Percentiles rank a stretch among this genome's conserved stretches.
Evolutionary conservation across 2,329 filamentous ascomycete genomes (phyloP).

Genomic region (Colletotrichum scovillei): DNA sequence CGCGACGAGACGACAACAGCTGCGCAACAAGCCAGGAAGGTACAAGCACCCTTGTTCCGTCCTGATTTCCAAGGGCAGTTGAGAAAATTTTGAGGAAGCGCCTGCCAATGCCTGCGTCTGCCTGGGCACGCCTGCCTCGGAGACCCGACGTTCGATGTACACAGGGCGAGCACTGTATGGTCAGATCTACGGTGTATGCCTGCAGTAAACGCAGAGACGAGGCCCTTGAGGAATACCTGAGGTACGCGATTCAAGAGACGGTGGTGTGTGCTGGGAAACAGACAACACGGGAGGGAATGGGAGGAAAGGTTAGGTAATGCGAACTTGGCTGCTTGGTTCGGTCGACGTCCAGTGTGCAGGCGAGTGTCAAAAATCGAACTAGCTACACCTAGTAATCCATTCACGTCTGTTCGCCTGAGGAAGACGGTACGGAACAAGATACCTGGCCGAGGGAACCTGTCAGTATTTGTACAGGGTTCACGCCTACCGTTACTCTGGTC

Average conservation of each 20-base stretch:
- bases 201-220: background rate
- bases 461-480: constrained; percentile 20
- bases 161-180: constrained; percentile 28
- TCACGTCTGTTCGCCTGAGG: constrained; percentile 1
- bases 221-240: background rate
- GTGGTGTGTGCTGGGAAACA: constrained; percentile 29
- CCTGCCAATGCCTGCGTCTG: constrained; percentile 14
- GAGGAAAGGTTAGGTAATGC: constrained; percentile 30
- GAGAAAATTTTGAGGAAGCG: constrained; percentile 18
- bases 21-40: constrained; percentile 6
- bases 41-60: constrained; percentile 15
- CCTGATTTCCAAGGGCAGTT: constrained; percentile 24
- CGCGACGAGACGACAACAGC: background rate
- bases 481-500: background rate
- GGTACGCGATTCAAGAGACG: constrained; percentile 20
- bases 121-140: constrained; percentile 3
- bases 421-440: constrained; percentile 12
- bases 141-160: constrained; percentile 12
- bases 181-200: background rate
- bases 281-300: constrained; percentile 1
- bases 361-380: constrained; percentile 26
- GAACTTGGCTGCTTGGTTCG: constrained; percentile 31
- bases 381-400: constrained; percentile 7
- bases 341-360: constrained; percentile 28
- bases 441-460: constrained; percentile 1